Evolutionary conservation across 257 asterid species (phyloP).

Genomic region (Capsicum chinense): DNA sequence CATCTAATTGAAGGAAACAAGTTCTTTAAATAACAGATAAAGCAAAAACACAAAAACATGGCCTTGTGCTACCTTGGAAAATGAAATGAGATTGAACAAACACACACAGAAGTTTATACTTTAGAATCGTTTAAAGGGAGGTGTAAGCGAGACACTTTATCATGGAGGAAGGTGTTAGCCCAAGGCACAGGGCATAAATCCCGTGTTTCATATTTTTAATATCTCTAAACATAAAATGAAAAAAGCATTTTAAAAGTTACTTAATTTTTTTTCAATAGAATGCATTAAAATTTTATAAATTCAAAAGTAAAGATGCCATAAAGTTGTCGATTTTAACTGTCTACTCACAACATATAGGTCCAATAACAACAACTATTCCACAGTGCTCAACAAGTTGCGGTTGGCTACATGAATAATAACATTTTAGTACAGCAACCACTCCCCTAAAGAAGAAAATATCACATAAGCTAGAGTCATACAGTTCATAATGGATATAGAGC

Average conservation of each 20-base stretch:
- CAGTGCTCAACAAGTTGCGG: neutral
- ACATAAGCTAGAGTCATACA: constrained; percentile 11
- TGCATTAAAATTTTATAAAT: neutral
- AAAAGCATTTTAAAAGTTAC: neutral
- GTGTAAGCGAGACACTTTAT: neutral
- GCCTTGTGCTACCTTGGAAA: neutral
- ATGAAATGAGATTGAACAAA: constrained; percentile 3
- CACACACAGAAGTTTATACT: neutral
- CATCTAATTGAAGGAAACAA: constrained; percentile 7
- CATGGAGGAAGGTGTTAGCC: constrained; percentile 15
- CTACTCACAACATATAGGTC: neutral
- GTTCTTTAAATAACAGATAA: neutral
- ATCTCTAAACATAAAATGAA: neutral
- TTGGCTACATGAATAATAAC: neutral
- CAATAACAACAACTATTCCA: neutral
- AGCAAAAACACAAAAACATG: neutral
- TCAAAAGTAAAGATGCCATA: neutral
- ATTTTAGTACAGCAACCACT: neutral
- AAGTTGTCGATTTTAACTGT: neutral
- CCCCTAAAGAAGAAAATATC: neutral
- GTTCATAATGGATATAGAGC: neutral
- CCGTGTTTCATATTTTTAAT: neutral
- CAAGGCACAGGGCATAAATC: constrained; percentile 2
- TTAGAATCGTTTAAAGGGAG: neutral
- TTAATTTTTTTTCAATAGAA: neutral